Evolutionary conservation across 2,329 filamentous ascomycete species (phyloP), one percentile per base, ranked within the genome.

Genomic region (Mycocentrospora acerina): DNA sequence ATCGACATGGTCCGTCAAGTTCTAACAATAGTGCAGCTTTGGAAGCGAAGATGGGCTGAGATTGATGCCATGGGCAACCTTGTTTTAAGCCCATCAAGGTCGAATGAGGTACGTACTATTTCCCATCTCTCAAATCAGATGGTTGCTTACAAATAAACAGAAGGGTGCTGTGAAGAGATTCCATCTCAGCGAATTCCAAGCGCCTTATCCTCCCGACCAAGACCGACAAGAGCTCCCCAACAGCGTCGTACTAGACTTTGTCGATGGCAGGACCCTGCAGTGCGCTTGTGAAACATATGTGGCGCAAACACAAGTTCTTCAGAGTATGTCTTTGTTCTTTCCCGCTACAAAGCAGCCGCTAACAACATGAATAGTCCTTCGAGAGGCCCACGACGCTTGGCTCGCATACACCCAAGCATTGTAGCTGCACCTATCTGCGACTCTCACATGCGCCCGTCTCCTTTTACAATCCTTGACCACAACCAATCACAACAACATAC

Each of bases 161-260:
- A 79, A 68, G 72, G 81, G 65, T 74, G 78, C 74, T 71, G 80
- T 83, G 39, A 90, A 90, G 71, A 82, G 85, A 44, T 97, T 89
- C 65, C 88, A 95, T 61, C 76, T 98, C 40, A 83, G 81, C 52
- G 89, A 96, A 45, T 94, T 97, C 73, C 80, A 81, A 50, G 70
- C 74, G 27, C 90, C 90, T 1, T 88, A 85, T 54, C 76, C 87
- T 12, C 93, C 93, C 0, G 91, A 97, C 64, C 84, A 94, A 43
- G 93, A 97, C 62, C 76, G 88, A 52, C 87, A 96, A 70, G 93
- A 98, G 71, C 75, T 98, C 35, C 90, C 91, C 2, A 88, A 96
- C 70, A 96, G 90, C 34, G 79, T 86, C 25, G 63, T 84, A 18
- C 70, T 85, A 24, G 80, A 84, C 51, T 80, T 85, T 44, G 61